Evolutionary conservation across 148 eudicot genomes (phyloP), one percentile per base, ranked within the genome.

Genomic region (Rhododendron vialii): DNA sequence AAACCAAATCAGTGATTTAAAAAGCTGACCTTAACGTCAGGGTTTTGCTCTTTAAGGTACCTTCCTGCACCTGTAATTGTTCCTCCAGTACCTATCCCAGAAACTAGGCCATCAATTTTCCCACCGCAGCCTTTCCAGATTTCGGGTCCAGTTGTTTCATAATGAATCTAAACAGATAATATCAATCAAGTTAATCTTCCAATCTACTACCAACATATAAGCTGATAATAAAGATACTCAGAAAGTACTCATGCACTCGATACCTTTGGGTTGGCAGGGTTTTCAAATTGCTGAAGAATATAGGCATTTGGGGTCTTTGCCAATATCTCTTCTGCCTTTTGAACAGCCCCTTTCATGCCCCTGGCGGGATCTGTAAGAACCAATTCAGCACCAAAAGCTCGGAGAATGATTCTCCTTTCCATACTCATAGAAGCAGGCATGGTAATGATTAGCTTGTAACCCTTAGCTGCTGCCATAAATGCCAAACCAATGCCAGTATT

Each of bases 401-500:
- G 88, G 83, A 93, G 88, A 79, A 96, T 82, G 45, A 94, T 92
- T 87, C 91, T 93, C 86, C 99, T 91, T 84, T 96, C 98, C 30
- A 93, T 85, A 84, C 98, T 96, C 82, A 85, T 89, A 41, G 86
- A 84, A 59, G 92, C 83, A 47, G 98, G 98, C 98, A 96, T 94
- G 18, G 92, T 90, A 28, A 90, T 89, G n/a, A 94, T 93, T 71
- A 96, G 95, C 91, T 91, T 95, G 89, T 96, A 96, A 59, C 98
- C 98, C 89, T 91, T 95, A 47, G 90, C 92, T 53, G 98, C 99
- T 30, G 99, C 99, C 87, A 94, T 73, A 89, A 91, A 93, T 75
- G 98, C 98, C 90, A 96, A 90, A 38, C 93, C 99, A 83, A 96
- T 95, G 11, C 98, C 99, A 26, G 99, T 95, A 86, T 95, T 96